These are phyloP conservation scores for Leccinum longicurvipes DNA, from an alignment of 768 basidiomycete species.

Conservation along the genomic window DNA sequence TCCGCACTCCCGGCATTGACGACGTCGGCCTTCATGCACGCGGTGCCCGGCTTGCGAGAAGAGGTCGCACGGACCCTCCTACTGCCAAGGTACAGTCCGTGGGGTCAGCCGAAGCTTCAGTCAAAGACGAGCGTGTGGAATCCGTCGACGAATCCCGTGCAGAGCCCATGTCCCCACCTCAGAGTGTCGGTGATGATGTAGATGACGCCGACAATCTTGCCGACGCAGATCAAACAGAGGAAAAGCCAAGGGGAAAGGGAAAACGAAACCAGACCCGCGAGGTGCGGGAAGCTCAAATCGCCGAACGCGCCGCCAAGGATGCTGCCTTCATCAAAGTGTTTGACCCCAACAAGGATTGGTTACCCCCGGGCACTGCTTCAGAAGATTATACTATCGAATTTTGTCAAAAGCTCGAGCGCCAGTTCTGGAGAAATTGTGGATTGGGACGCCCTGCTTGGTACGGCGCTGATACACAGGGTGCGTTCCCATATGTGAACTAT, in stretches of 20 bases:
- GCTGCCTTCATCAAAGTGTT: constrained; percentile 65
- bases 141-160: constrained; percentile 3
- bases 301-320: constrained; percentile 42
- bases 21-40: constrained; percentile 58
- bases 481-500: constrained; percentile 22
- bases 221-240: constrained; percentile 28
- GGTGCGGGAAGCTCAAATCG: constrained; percentile 47
- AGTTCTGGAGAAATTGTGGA: constrained; percentile 90
- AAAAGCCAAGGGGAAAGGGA: constrained; percentile 38
- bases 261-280: constrained; percentile 43
- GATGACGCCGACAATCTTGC: constrained; percentile 14
- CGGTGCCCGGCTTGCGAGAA: constrained; percentile 37
- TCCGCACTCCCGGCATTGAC: constrained; percentile 67
- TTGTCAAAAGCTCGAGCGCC: constrained; percentile 81
- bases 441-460: constrained; percentile 94
- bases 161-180: constrained; percentile 28
- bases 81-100: constrained; percentile 38
- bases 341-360: constrained; percentile 71
- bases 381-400: constrained; percentile 86
- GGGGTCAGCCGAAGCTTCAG: constrained; percentile 38
- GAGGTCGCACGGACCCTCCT: constrained; percentile 42
- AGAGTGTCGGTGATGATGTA: constrained; percentile 19
- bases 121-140: constrained; percentile 46
- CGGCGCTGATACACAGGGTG: constrained; percentile 92
- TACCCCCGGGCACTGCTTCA: constrained; percentile 68